Evolutionary conservation across 371 early-diverging fungal genomes (phyloP).

Genomic region (Funneliformis caledonium): DNA sequence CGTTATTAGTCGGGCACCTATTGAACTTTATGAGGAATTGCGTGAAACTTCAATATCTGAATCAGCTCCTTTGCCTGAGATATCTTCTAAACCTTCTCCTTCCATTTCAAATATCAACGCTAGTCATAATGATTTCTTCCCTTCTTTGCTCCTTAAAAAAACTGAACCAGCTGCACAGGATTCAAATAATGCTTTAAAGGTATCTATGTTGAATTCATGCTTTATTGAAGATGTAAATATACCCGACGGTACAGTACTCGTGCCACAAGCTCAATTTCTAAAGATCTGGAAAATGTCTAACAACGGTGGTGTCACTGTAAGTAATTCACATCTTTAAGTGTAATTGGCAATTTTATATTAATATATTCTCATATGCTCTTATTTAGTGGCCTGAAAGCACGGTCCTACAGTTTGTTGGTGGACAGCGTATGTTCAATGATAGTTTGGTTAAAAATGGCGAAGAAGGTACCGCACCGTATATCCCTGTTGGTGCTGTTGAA

Average conservation of each 20-base stretch:
- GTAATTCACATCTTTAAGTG: not conserved
- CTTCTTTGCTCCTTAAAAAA: not conserved
- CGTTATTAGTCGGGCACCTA: constrained; percentile 24
- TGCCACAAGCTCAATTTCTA: constrained; percentile 54
- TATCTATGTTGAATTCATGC: constrained; percentile 41
- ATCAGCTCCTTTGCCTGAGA: not conserved
- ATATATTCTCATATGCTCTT: not conserved
- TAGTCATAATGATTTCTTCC: not conserved
- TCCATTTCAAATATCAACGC: constrained; percentile 1
- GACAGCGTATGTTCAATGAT: constrained; percentile 51
- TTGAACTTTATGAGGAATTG: not conserved
- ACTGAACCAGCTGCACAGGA: not conserved
- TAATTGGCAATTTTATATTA: not conserved
- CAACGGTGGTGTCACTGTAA: constrained; percentile 53
- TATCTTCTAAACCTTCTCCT: not conserved
- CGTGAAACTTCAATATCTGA: not conserved
- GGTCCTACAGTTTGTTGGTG: constrained; percentile 59
- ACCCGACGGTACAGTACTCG: constrained; percentile 65
- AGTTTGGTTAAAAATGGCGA: constrained; percentile 25
- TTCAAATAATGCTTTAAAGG: not conserved
- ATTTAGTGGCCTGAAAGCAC: constrained; percentile 66
- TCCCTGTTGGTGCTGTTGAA: constrained; percentile 54
- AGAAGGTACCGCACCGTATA: constrained; percentile 41
- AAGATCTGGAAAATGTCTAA: constrained; percentile 79
- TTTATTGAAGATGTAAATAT: constrained; percentile 74